Evolutionary conservation across 257 asterid genomes (phyloP), one percentile per base, ranked within the genome.

Genomic region (Sherardia arvensis): DNA sequence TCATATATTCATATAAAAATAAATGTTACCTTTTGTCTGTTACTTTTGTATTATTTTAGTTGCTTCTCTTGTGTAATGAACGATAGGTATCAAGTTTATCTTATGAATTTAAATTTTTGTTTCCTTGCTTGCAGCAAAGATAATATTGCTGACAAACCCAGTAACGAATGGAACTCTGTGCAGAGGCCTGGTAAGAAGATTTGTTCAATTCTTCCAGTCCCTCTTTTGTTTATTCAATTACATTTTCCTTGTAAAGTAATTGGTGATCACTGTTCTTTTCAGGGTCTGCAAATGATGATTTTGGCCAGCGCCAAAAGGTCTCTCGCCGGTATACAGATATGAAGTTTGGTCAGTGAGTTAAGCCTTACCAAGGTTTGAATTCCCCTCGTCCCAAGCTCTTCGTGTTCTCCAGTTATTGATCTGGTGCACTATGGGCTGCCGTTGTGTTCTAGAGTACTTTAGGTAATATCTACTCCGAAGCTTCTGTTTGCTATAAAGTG

Each of bases 321-420:
- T 89, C 96, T 75, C 94, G 95, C 74, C 85, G 95, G 97, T 72
- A 91, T 72, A 81, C 96, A 26, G 96, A 86, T 80, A 91, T 91
- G 98, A 86, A 86, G 74, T 91, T 91, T 63, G 94, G 83, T 77
- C 86, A 78, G 80, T 88, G 90, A 88, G 71, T 72, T 75, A 65
- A 30, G 72, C 5, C 18, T 10, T 38, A 38, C 47, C 47, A 38
- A 38, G 47, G 47, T 38, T 38, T 38, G 47, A 38, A 12, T 38
- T 15, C 18, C 47, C 84, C 77, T 80, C 81, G 78, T 80, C 66
- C 83, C 71, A 63, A 77, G 84, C 84, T 87, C 88, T 80, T 77
- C 66, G 83, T 82, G 79, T 55, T 71, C 81, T 83, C 84, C 85
- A 66, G 83, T 68, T 76, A 71, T 70, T 77, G 82, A 76, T 74